These are phyloP conservation scores for Cutaneotrichosporon cutaneum DNA, from an alignment of 1,284 basidiomycete genomes.

Conservation along the genomic window DNA sequence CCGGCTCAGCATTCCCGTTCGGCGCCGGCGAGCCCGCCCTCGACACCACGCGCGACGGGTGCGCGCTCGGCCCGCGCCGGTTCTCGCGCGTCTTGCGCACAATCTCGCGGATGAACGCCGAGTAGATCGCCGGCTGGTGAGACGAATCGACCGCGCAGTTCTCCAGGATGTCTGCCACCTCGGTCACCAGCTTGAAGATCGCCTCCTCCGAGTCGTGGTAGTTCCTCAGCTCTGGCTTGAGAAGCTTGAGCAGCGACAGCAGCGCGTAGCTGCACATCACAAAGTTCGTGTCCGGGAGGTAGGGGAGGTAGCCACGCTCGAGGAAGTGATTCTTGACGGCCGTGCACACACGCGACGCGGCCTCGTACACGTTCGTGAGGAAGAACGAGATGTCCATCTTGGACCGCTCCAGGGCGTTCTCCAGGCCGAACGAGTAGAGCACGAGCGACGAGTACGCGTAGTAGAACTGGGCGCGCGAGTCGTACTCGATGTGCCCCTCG, in stretches of 20 bases:
- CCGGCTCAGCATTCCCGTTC: conserved; percentile 8
- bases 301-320: conserved; percentile 72
- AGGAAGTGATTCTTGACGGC: conserved; percentile 64
- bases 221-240: conserved; percentile 50
- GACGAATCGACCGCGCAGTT: conserved; percentile 67
- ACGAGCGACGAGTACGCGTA: conserved; percentile 81
- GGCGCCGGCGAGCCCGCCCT: conserved; percentile 19
- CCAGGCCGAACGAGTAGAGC: conserved; percentile 90
- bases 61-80: conserved; percentile 19
- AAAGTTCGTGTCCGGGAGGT: conserved; percentile 87
- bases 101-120: conserved; percentile 74
- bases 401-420: conserved; percentile 77
- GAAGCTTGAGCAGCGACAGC: conserved; percentile 79
- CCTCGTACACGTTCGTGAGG: conserved; percentile 75
- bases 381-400: conserved; percentile 73
- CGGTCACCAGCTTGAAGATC: conserved; percentile 55
- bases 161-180: conserved; percentile 76
- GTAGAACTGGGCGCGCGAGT: conserved; percentile 63
- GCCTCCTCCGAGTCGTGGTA: conserved; percentile 45
- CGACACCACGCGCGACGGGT: conserved; percentile 23
- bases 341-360: conserved; percentile 57
- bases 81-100: conserved; percentile 54
- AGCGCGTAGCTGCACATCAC: conserved; percentile 82
- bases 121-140: conserved; percentile 84
- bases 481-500: conserved; percentile 29